phyloP scores from a whole-genome alignment of 2,329 filamentous ascomycete genomes.

The Zalaria obscura region DNA sequence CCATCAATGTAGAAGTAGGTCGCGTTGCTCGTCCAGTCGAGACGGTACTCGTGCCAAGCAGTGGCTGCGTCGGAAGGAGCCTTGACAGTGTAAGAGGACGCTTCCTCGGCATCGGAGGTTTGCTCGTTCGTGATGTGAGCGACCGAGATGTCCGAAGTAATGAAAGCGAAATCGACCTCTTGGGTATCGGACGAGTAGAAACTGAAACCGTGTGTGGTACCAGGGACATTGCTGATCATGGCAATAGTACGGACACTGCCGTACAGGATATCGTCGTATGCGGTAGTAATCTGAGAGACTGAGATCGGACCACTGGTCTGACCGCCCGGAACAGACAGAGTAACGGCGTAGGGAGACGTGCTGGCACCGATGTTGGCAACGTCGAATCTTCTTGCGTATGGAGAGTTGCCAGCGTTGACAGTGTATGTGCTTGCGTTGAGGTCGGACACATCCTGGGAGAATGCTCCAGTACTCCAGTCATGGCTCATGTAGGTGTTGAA shows the following conservation, averaged over 20 bases:
- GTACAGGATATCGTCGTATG: slow-evolving; percentile 48
- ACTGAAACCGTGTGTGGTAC: slow-evolving; percentile 68
- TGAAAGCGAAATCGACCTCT: slow-evolving; percentile 60
- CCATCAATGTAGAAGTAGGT: slow-evolving; percentile 60
- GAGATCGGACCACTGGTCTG: slow-evolving; percentile 4
- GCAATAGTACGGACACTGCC: slow-evolving; percentile 57
- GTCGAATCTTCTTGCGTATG: background rate
- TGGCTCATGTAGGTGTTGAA: background rate
- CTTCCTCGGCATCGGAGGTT: slow-evolving; percentile 45
- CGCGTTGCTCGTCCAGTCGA: slow-evolving; percentile 51
- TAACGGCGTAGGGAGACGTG: background rate
- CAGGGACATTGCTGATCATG: slow-evolving; percentile 44
- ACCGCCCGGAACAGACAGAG: slow-evolving; percentile 5
- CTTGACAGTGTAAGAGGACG: slow-evolving; percentile 47
- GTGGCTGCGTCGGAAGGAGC: slow-evolving; percentile 47
- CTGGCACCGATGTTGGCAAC: background rate
- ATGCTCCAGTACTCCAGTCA: too few relatives aligned
- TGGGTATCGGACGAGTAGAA: slow-evolving; percentile 71
- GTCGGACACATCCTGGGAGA: too few relatives aligned
- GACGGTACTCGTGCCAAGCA: slow-evolving; percentile 66
- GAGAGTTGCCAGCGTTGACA: background rate
- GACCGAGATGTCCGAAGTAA: slow-evolving; percentile 1
- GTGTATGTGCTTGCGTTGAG: slow-evolving; percentile 1
- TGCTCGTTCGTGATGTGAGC: slow-evolving; percentile 41
- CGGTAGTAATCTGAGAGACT: slow-evolving; percentile 47